Conservation (phyloP, 129 eudicot species). For the Cynara cardunculus region DNA sequence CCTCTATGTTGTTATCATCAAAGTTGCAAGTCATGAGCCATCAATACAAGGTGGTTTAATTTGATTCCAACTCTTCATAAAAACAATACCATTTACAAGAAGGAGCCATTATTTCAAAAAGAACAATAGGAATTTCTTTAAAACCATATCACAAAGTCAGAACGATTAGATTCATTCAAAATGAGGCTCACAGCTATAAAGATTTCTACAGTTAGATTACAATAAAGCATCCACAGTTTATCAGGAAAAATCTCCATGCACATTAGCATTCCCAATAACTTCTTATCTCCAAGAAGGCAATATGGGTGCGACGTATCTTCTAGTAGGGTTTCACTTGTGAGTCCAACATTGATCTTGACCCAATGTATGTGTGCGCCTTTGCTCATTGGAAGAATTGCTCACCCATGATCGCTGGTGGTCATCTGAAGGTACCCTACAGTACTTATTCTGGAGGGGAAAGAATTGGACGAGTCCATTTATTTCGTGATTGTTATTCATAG, state of each 20-base stretch:
- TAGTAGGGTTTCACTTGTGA: neutral
- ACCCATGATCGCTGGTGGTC: neutral
- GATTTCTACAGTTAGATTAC: neutral
- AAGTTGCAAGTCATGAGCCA: neutral
- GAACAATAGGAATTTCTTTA: neutral
- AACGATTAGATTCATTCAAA: neutral
- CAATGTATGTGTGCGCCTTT: neutral
- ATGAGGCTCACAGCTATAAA: neutral
- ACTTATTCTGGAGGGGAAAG: neutral
- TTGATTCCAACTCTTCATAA: neutral
- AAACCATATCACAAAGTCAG: neutral
- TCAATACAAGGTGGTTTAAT: neutral
- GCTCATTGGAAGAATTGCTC: neutral
- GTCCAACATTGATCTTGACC: neutral
- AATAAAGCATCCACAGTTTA: neutral
- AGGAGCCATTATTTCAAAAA: neutral
- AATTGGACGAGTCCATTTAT: neutral
- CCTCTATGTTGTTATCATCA: neutral
- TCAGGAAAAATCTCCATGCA: neutral
- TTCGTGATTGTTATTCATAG: neutral
- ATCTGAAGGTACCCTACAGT: neutral
- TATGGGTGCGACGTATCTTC: neutral
- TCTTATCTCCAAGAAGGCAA: neutral
- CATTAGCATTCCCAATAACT: neutral
- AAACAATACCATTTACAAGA: neutral